Evolutionary conservation across 1,284 basidiomycete species (phyloP).

Genomic region (Cryptococcus hybrid): DNA sequence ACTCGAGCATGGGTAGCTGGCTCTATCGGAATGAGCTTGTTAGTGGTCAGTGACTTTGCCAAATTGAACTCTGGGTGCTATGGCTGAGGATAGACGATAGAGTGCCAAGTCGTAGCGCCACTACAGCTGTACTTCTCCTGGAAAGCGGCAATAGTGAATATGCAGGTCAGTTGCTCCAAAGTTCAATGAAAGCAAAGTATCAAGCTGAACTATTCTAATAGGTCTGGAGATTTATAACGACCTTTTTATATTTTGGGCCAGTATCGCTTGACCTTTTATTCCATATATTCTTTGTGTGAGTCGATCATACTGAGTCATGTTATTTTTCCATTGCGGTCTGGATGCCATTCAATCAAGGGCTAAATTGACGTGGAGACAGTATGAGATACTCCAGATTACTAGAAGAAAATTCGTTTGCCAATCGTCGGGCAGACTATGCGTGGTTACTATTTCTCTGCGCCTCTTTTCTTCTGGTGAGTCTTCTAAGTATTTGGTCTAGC

Average conservation of each 20-base stretch:
- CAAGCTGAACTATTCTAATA: conserved; percentile 46
- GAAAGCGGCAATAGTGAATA: conserved; percentile 74
- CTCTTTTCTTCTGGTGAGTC: conserved; percentile 71
- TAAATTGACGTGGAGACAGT: conserved; percentile 50
- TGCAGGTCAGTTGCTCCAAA: conserved; percentile 59
- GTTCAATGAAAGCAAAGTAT: background rate
- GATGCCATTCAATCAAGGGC: too few species aligned
- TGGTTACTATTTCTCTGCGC: conserved; percentile 84
- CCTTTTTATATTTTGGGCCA: conserved; percentile 94
- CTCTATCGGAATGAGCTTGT: conserved; percentile 72
- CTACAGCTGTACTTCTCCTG: conserved; percentile 90
- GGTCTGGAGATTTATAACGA: conserved; percentile 85
- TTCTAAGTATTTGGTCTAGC: background rate
- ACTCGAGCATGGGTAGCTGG: conserved; percentile 78
- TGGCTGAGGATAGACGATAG: conserved; percentile 50
- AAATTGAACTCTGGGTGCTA: background rate
- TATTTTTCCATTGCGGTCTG: background rate
- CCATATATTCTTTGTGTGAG: conserved; percentile 97
- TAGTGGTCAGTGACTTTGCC: conserved; percentile 63
- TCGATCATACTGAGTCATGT: conserved; percentile 9
- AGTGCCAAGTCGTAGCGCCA: conserved; percentile 85
- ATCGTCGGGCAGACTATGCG: conserved; percentile 86
- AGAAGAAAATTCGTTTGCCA: conserved; percentile 92
- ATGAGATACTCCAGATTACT: conserved; percentile 96
- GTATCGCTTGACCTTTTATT: conserved; percentile 94